Base-by-base conservation (phyloP, 208 protist species). In the Trypanosoma boissoni region DNA sequence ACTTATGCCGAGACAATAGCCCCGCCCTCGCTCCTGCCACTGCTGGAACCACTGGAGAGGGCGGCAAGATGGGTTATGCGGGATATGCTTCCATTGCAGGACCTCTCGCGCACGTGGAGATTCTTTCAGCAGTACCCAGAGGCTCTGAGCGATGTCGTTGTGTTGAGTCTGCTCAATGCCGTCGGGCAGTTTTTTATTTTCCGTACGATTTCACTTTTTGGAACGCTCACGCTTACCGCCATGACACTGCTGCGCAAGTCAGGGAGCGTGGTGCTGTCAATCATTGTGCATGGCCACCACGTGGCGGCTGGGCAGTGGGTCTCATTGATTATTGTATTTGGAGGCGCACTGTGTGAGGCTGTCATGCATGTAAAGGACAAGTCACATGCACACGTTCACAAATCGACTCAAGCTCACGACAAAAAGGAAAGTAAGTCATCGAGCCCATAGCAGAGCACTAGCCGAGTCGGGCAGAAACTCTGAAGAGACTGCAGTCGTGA, bases 101-200 rank as follows among this genome's bases (percentile, higher is more conserved):
- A 90, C 36, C 54, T 89, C 28, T 80, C 75, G 1, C 39, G 52
- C 28, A 82, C 78, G 12, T 10, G 76, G 23, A 2, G 27, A 31
- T 91, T 93, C 59, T 73, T 93, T 14, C 48, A 70, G 52, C 61
- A 39, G 21, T 70, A 85, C 54, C 69, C 69, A 0, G 76, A 78
- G 42, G 80, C 80, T n/a, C 43, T 68, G 2, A 29, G 68, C 2
- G 88, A 94, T 63, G 62, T 94, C 27, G 10, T 72, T 9, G 59
- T 82, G 24, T 74, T 94, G 71, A 80, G 81, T 42, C 20, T 80
- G 12, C 60, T 90, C 20, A 88, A 84, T 70, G 83, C 77, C 0
- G 16, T 82, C 10, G 88, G 88, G 8, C 88, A 94, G 54, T 49
- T 90, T 10, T 94, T 94, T 59, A 77, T 94, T 29, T 94, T 90